phyloP scores from a whole-genome alignment of 1,139 yeast genomes.

The Hanseniaspora sp. region DNA sequence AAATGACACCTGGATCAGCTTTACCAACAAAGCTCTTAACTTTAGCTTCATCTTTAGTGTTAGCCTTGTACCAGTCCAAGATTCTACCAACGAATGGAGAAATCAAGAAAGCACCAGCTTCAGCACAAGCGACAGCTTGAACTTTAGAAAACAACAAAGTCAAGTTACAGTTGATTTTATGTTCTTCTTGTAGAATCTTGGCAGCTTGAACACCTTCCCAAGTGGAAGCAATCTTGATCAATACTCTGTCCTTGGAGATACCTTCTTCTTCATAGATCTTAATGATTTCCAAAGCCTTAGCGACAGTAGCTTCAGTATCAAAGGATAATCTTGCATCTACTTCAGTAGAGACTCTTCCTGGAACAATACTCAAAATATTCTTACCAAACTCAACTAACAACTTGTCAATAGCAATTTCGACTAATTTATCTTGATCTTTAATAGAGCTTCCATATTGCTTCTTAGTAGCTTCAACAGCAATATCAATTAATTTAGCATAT shows the following conservation, averaged over 20 bases:
- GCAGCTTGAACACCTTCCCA: conserved; percentile 99
- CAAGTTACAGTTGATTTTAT: conserved; percentile 90
- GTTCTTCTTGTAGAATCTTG: conserved; percentile 78
- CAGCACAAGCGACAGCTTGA: conserved; percentile 99
- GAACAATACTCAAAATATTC: conserved; percentile 86
- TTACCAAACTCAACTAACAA: conserved; percentile 92
- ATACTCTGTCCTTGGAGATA: conserved; percentile 73
- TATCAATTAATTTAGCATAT: conserved; percentile 80
- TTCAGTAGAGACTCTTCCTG: conserved; percentile 98
- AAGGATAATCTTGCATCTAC: conserved; percentile 97
- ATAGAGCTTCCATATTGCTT: conserved; percentile 36
- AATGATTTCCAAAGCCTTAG: conserved; percentile 83
- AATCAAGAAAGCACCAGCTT: conserved; percentile 88
- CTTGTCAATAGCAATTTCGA: conserved; percentile 74
- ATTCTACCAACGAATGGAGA: conserved; percentile 99
- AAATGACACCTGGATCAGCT: conserved; percentile 89
- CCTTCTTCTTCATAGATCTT: conserved; percentile 75
- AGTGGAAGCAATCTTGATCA: conserved; percentile 94
- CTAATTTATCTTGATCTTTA: conserved; percentile 49
- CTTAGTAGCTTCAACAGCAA: conserved; percentile 82
- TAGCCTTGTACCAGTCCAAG: conserved; percentile 93
- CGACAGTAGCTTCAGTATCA: conserved; percentile 83
- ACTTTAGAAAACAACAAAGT: conserved; percentile 88
- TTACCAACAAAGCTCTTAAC: conserved; percentile 52
- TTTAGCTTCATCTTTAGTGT: conserved; percentile 39